Base-by-base conservation (phyloP, 139 green algal species). In the Coelastrella sp. region DNA sequence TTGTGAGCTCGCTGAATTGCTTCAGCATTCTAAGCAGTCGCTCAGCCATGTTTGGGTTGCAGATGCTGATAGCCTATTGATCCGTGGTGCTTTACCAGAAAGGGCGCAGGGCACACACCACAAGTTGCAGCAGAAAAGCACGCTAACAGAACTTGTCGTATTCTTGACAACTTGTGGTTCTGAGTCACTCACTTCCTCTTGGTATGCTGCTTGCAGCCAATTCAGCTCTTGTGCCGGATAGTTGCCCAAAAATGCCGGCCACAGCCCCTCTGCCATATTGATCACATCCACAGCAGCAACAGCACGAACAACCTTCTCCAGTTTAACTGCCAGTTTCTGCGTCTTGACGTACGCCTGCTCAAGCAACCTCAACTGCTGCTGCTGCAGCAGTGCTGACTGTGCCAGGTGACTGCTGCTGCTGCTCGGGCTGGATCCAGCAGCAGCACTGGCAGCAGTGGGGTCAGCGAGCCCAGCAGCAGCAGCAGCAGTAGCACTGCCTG, bases 201-300 rank as follows among this genome's bases (percentile, higher is more conserved):
- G 54, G 59, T 93, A 88, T 57, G 93, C 82, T 58, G 56, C 64
- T 23, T 86, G 54, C 75, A 96, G 92, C 94, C 94, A 96, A n/a
- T 23, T n/a, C 84, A 95, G 92, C 92, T 97, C 95, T 80, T 93
- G 73, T 32, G n/a, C 65, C 3, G 91, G 89, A 85, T 97, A 94
- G 22, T 86, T 81, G 7, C 32, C 81, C 78, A 96, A 82, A 17
- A 87, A 83, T 20, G 93, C 85, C 11, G 75, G 89, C 76, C 94
- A 95, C 61, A 92, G 86, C 13, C 74, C 91, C 22, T 96, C 95
- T 11, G 89, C 91, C 74, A 96, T 84, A 76, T 19, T 66, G 13
- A 68, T 5, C 10, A 88, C 58, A 68, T 90, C 77, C n/a, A 79
- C 57, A n/a, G 79, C 7, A 57, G 16, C 80, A 71, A 83, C 47